Evolutionary conservation across 495 filamentous ascomycete species (phyloP).

Genomic region (Tetracladium setigerum): DNA sequence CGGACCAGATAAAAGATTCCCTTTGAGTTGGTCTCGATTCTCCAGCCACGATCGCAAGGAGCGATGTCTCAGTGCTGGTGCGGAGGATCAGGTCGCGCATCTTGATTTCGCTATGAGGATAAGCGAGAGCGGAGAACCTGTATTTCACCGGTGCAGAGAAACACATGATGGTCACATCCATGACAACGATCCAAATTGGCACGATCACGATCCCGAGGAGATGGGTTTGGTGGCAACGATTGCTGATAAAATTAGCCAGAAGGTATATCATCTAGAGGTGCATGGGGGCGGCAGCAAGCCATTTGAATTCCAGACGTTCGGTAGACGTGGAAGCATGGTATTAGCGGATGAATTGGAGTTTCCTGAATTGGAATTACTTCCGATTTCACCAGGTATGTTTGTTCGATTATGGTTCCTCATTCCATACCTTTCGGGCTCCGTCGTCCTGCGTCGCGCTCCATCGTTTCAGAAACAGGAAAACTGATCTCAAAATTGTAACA

Average conservation of each 20-base stretch:
- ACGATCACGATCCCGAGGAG: constrained; percentile 8
- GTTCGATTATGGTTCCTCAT: too few relatives aligned
- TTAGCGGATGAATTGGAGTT: constrained; percentile 11
- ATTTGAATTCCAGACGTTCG: constrained; percentile 2
- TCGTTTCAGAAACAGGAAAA: too few relatives aligned
- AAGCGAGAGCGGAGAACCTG: constrained; percentile 4
- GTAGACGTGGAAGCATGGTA: constrained; percentile 14
- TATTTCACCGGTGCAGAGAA: constrained; percentile 1
- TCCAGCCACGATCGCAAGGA: constrained; percentile 15
- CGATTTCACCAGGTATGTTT: too few relatives aligned
- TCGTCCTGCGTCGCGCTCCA: too few relatives aligned
- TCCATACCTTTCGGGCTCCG: too few relatives aligned
- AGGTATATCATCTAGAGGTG: constrained; percentile 1
- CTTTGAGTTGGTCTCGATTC: constrained; percentile 15
- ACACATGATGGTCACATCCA: constrained; percentile 6
- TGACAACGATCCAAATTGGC: constrained; percentile 12
- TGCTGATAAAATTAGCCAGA: neutral
- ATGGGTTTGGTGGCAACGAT: constrained; percentile 3
- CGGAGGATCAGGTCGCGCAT: constrained; percentile 4
- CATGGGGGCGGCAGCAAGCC: too few relatives aligned
- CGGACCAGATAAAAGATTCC: constrained; percentile 9
- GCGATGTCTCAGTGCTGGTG: constrained; percentile 5
- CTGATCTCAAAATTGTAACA: too few relatives aligned
- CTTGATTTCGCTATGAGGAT: constrained; percentile 17
- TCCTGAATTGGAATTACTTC: constrained; percentile 17